Evolutionary conservation across 805 yeast species (phyloP), one percentile per base, ranked within the genome.

Genomic region (Saccharomycopsis oosterbeekiorum): DNA sequence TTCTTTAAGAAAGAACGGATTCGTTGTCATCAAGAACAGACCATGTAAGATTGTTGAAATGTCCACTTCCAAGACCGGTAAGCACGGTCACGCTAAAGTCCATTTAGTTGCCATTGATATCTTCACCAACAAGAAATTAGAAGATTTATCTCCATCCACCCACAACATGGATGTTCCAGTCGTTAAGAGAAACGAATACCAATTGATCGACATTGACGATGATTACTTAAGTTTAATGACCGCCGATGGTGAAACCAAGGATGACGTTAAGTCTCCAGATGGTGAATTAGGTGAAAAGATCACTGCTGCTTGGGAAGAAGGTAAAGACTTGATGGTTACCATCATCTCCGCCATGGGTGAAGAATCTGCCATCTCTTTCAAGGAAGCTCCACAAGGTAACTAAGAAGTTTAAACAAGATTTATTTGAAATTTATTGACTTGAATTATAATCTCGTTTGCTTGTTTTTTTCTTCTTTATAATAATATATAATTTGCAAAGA

Each of bases 31-130:
- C 83, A 94, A 94, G 85, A 84, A 89, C 75, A 96, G 99, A 86
- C 99, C 99, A 78, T 94, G 98, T 86, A 94, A 94, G 87, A 94
- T 94, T 80, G 96, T 94, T 74, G 99, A 94, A 79, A 94, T 94
- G 99, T 94, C 99, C 67, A 94, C 99, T 76, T 94, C 99, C 75
- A 94, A 94, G 88, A 94, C 99, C 73, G 99, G 99, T 83, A 94
- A 94, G 97, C 99, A 94, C 88, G 99, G 99, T 84, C 99, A 94
- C 94, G 99, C 99, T 78, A 94, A 94, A 86, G 99, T 94, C 80
- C 98, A 94, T 82, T 85, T 94, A 82, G 98, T 94, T 70, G 98
- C 98, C 76, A 86, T 89, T 73, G 99, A 94, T 79, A 93, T 94
- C 79, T 94, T 94, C 93, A 94, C 99, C 74, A 88, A 89, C 80